Evolutionary conservation across 1,284 basidiomycete species (phyloP), one percentile per base, ranked within the genome.

Genomic region (Erythrobasidium hasegawianum): DNA sequence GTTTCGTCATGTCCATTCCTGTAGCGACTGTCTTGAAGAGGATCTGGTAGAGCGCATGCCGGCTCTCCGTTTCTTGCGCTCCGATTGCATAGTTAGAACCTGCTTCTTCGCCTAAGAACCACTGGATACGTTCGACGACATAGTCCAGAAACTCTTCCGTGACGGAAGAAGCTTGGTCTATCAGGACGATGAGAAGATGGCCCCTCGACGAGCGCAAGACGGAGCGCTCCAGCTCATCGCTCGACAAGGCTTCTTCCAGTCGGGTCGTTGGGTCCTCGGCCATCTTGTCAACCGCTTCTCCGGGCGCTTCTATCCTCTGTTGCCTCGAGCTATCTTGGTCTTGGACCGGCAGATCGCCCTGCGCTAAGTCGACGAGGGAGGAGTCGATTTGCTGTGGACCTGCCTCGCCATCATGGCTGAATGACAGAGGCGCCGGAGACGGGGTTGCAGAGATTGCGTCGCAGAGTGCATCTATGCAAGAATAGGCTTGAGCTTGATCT

Each of bases 1-100:
- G 47, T 59, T 74, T 74, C 33, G 65, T 70, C 56, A 70, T 68
- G 41, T 73, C 73, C 71, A 74, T 67, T 0, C 72, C 71, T n/a
- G 55, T 52, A 5, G 71, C 72, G 2, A 74, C 39, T 22, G 60
- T 61, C 39, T 68, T 67, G 43, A 72, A 74, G 22, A 67, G 39
- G 0, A 59, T 60, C 47, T 71, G 62, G 16, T 70, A 68, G 2
- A 74, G n/a, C 24, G 71, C 72, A 1, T 43, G 14, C 33, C 54
- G 40, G 47, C 39, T 43, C 1, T 38, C 39, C 39, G n/a, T 26
- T 11, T 29, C 11, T 26, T 29, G 29, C 8, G 54, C 47, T 5
- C 11, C 11, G 33, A 5, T 33, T 16, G 49, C 47, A 18, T 47
- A 5, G 7, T 7, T 7, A 4, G 8, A 18, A 2, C n/a, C 24